Evolutionary conservation across 345 rosid genomes (phyloP).

Genomic region (Kandelia obovata): DNA sequence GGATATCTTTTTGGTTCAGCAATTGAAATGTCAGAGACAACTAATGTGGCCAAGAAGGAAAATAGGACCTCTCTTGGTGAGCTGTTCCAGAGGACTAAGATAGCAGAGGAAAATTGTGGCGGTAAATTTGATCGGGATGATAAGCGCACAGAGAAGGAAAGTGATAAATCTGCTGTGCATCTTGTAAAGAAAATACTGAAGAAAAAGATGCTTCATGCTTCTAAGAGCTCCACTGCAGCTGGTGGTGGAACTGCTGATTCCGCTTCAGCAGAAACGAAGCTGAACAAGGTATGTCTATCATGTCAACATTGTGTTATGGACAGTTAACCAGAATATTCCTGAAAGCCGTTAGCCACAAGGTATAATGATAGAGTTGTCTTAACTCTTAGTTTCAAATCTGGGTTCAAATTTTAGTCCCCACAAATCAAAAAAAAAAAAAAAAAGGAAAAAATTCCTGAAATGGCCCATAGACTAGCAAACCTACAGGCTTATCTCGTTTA

Average conservation of each 20-base stretch:
- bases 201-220: slow-evolving; percentile 55
- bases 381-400: too few species aligned
- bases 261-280: slow-evolving; percentile 55
- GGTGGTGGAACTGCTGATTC: slow-evolving; percentile 42
- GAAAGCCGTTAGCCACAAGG: background rate
- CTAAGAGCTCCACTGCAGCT: slow-evolving; percentile 39
- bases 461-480: background rate
- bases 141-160: slow-evolving; percentile 52
- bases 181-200: slow-evolving; percentile 56
- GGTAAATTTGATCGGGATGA: slow-evolving; percentile 51
- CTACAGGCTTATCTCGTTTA: background rate
- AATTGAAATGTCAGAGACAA: slow-evolving; percentile 56
- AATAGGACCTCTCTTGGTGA: slow-evolving; percentile 73
- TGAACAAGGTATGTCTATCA: slow-evolving; percentile 48
- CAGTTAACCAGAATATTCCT: background rate
- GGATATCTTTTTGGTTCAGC: slow-evolving; percentile 74
- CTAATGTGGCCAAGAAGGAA: slow-evolving; percentile 56
- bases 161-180: slow-evolving; percentile 53
- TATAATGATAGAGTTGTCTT: too few species aligned
- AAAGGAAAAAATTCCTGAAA: background rate
- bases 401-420: too few species aligned
- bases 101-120: slow-evolving; percentile 41
- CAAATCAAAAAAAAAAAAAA: too few species aligned
- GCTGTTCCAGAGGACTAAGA: slow-evolving; percentile 64
- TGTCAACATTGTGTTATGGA: background rate